Evolutionary conservation across 2,329 filamentous ascomycete species (phyloP), one percentile per base, ranked within the genome.

Genomic region (Aureobasidium sp.): DNA sequence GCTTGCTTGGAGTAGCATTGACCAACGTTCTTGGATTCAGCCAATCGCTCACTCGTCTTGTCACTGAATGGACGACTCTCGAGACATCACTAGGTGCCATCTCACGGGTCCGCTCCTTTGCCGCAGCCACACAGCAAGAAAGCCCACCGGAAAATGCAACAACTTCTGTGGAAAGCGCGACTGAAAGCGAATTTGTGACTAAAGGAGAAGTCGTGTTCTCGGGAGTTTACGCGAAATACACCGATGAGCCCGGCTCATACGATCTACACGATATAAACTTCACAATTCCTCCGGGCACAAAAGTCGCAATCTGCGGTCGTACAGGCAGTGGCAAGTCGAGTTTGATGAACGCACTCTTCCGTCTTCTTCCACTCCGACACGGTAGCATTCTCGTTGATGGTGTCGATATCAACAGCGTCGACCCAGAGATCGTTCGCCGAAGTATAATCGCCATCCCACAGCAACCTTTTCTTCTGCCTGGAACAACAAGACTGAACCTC

Each of bases 1-100:
- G 78, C 25, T 77, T 76, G 45, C 74, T 81, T 6, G 81, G 80
- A 62, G 74, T 83, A 7, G 79, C 79, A 0, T 69, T 83, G 10
- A 68, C 80, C n/a, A 81, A 81, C 59, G 73, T 82, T 39, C 77
- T 83, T 25, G 69, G 75, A n/a, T 81, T 83, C 69, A 81, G 77
- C 44, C 74, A 78, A 49, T 77, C 73, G 58, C 73, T 83, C 64
- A 79, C 78, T 63, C 67, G 78, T 3, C 68, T 81, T 21, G 73
- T 81, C 3, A 68, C 73, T 0, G 77, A 75, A 53, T 85, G 81
- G 81, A 83, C 81, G 0, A 74, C 77, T 52, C 70, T 85, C 15
- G 82, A 84, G 64, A 84, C 81, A 0, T 76, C 78, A 27, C 77
- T 85, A 41, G 82, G 82, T 9, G 80, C 81, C 11, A 76, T 84